Base-by-base conservation (phyloP, 2,329 filamentous ascomycete genomes). In the Fusarium austroafricanum region DNA sequence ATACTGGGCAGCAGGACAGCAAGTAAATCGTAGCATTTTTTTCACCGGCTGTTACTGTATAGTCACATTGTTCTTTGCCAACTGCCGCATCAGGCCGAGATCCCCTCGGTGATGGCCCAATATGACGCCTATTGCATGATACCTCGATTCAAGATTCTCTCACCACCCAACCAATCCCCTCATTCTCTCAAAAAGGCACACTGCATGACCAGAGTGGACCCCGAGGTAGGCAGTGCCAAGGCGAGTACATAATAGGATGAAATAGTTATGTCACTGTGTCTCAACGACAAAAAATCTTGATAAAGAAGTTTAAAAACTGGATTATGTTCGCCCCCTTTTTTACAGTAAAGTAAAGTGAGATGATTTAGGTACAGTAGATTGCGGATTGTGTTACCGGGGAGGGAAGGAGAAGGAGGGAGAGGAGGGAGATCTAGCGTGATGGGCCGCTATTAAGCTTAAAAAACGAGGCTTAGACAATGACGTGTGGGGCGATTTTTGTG, bases 391-490 rank as follows among this genome's bases (percentile, higher is more conserved):
- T 42, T 51, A 18, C 47, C 21, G 23, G 33, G 39, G 55, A 35
- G 33, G 40, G 20, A 29, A 55, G 31, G 46, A 45, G 20, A 39
- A 40, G 26, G 28, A 31, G 40, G 26, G 28, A 60, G 59, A 40
- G 26, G 28, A 31, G 40, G 26, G 28, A 60, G 59, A 64, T 58
- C 61, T 64, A 64, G 61, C 59, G 61, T 46, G 21, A 57, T 57
- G 58, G 40, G 45, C 39, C 39, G 45, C 37, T 58, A 64, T 64
- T 64, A 64, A 64, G 61, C 61, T 64, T 64, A 64, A 64, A 64
- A 64, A 63, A 58, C 43, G 61, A 64, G 61, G 61, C 61, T 58
- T 64, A 64, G 61, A 64, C 59, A 51, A 17, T 64, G 61, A 64
- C 39, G 59, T 45, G 61, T 58, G 59, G 60, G 42, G 44, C 15